A percentile compares a stretch with the other conserved stretches of the same genome.
Conservation (phyloP, 768 basidiomycete species). For the Termitomyces sp. region DNA sequence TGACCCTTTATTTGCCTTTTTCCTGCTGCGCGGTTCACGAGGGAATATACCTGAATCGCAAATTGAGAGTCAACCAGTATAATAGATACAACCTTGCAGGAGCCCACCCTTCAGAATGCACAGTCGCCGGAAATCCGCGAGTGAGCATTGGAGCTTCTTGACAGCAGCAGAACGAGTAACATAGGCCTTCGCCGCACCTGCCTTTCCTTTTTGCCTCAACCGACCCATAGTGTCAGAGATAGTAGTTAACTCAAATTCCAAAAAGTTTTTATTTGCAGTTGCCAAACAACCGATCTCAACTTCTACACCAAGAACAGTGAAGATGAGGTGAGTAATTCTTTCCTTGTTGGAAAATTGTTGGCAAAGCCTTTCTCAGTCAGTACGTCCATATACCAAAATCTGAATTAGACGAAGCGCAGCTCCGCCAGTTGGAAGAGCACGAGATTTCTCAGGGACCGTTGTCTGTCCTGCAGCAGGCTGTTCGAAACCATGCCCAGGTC, state of each 20-base stretch:
- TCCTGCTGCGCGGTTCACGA: constrained; percentile 87
- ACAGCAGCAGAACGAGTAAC: constrained; percentile 87
- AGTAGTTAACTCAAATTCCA: constrained; percentile 2
- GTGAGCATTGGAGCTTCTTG: constrained; percentile 93
- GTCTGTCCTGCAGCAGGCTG: constrained; percentile 94
- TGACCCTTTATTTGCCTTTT: constrained; percentile 95
- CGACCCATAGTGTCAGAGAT: constrained; percentile 53
- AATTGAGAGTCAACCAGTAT: constrained; percentile 4
- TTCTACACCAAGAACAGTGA: constrained; percentile 1
- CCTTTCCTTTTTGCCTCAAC: constrained; percentile 78
- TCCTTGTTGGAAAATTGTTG: neutral
- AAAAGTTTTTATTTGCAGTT: constrained; percentile 30
- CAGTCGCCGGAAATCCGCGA: constrained; percentile 92
- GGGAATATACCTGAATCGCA: constrained; percentile 81
- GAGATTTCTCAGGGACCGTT: constrained; percentile 98
- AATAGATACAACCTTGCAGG: constrained; percentile 1
- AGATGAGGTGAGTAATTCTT: constrained; percentile 32
- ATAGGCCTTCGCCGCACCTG: constrained; percentile 89
- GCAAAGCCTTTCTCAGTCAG: constrained; percentile 53
- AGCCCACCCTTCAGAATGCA: constrained; percentile 93
- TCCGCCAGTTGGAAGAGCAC: constrained; percentile 94
- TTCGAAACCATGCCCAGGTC: constrained; percentile 96
- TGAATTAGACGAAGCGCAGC: constrained; percentile 94
- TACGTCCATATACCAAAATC: constrained; percentile 96
- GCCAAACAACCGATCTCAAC: constrained; percentile 22